Base-by-base conservation (phyloP, 257 asterid genomes). In the Nicotiana attenuata region DNA sequence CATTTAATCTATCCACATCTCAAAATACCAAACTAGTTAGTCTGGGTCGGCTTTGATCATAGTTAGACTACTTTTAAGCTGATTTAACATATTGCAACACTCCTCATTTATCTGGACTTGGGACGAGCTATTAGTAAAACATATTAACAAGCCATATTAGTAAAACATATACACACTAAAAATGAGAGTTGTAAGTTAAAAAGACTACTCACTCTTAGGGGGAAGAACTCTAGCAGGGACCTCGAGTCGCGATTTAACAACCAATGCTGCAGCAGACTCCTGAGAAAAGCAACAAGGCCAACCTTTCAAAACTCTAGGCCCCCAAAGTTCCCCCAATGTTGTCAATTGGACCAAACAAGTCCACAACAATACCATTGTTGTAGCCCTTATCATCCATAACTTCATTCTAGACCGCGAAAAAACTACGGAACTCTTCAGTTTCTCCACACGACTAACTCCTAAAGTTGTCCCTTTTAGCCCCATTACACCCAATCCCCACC, bases 241-340 rank as follows among this genome's bases (percentile, higher is more conserved):
- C 55, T 90, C 87, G 7, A 88, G 88, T 1, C 85, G 83, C 60
- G 92, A 88, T 28, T 89, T 90, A 81, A 90, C 88, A 89, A 89
- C 92, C 91, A 93, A 78, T 10, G 93, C 88, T 35, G 84, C 84
- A 14, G 86, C 84, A 29, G 77, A 38, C 33, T 93, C 97, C 20
- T 93, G 97, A 1, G 92, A 85, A 77, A 95, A 95, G 86, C 94
- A 93, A 77, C 89, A 86, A 84, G 93, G 93, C 93, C 93, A 89
- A 61, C 87, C 83, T 84, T 86, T 88, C 83, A 89, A 83, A 56
- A 52, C 31, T 71, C 82, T 89, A 60, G 91, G 89, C 60, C 93
- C 93, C 93, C 92, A 87, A 85, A 86, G 85, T 20, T 91, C 93
- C 29, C 95, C 92, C 53, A 89, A 82, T 13, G 93, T 88, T 35